Base-by-base conservation (phyloP, 139 green algal genomes). In the Desmodesmus armatus region DNA sequence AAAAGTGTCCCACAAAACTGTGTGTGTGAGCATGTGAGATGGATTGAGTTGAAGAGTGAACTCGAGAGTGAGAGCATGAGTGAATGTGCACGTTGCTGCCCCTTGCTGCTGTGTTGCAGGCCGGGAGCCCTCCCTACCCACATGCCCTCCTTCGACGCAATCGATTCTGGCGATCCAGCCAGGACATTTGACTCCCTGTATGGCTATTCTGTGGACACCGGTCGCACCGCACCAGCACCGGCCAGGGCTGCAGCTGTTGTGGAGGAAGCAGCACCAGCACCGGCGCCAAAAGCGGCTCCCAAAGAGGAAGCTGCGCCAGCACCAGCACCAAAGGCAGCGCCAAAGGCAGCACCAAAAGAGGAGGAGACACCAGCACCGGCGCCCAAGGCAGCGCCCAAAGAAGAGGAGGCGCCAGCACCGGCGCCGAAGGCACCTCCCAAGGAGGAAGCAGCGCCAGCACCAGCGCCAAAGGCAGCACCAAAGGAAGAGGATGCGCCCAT, bases 161-260 rank as follows among this genome's bases (percentile, higher is more conserved):
- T 78, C 25, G 25, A 78, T 27, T 6, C 27, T 3, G 11, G 15
- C 11, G 19, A 40, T n/a, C 71, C 71, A 3, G 71, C 27, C 5
- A 29, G 25, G 11, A 78, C 71, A 25, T 78, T 78, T n/a, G 27
- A 78, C n/a, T 21, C 13, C 43, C 11, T 78, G 7, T 78, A 78
- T 15, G 43, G 43, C 17, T 60, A 67, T 31, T 35, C 6, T 35
- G 27, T 67, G 6, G 27, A 67, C 58, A 67, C 58, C 58, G 58
- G 19, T 6, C 19, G n/a, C 15, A 17, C n/a, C 7, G 19, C 29
- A 7, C 58, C 31, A 6, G 3, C 21, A 62, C 13, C 43, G 29
- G 29, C 29, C n/a, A 1, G n/a, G 3, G 29, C 41, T n/a, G n/a
- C n/a, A n/a, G n/a, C n/a, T n/a, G n/a, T n/a, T n/a, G n/a, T n/a